A percentile compares a stretch with the other conserved stretches of the same genome.
phyloP scores from a whole-genome alignment of 139 green algal genomes.

The Limnomonas spitsbergensis region DNA sequence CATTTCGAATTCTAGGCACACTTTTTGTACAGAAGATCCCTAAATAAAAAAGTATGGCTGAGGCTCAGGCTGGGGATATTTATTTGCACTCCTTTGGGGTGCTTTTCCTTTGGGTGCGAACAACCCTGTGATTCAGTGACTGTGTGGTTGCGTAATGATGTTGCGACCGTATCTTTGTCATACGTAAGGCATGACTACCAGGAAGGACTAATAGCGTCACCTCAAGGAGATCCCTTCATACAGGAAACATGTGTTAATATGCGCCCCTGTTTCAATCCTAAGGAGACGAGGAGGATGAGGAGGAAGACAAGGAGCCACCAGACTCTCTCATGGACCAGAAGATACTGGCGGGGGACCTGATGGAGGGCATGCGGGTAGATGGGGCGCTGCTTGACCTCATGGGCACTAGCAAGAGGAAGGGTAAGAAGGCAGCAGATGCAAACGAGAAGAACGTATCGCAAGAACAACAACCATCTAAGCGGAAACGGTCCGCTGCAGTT shows the following conservation, averaged over 20 bases:
- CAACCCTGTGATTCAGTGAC: too few relatives aligned
- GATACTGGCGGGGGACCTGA: conserved; percentile 24
- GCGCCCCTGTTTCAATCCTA: neutral
- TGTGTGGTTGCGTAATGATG: too few relatives aligned
- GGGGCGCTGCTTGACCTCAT: neutral
- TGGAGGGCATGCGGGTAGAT: conserved; percentile 32
- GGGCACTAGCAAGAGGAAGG: conserved; percentile 13
- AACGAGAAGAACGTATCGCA: neutral
- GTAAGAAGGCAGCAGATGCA: neutral
- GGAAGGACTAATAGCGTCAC: too few relatives aligned
- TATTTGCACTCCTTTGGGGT: too few relatives aligned
- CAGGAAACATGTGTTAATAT: neutral
- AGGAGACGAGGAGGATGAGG: conserved; percentile 15
- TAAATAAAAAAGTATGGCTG: too few relatives aligned
- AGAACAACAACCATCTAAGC: neutral
- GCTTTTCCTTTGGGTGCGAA: too few relatives aligned
- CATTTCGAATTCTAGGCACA: too few relatives aligned
- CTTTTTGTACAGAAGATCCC: too few relatives aligned
- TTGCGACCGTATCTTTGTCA: too few relatives aligned
- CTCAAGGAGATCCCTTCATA: neutral
- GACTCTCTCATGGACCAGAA: conserved; percentile 3
- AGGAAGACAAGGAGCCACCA: conserved; percentile 5
- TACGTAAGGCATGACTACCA: too few relatives aligned
- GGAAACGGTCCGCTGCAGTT: neutral
- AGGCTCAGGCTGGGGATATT: too few relatives aligned